These are phyloP conservation scores for Dothistroma septosporum DNA, from an alignment of 2,329 filamentous ascomycete genomes.

Conservation along the genomic window DNA sequence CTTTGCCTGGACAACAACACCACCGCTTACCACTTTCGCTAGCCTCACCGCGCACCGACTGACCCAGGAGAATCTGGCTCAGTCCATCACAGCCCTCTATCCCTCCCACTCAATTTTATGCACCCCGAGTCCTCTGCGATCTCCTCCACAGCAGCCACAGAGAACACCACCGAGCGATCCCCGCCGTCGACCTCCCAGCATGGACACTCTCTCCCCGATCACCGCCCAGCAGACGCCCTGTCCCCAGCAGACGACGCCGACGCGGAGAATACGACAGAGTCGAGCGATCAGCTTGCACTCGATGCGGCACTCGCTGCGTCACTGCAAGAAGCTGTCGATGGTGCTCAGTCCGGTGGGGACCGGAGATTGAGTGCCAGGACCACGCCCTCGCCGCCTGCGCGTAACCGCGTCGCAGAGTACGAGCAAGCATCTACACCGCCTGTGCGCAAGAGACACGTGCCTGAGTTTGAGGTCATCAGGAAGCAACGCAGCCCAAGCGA, in stretches of 20 bases:
- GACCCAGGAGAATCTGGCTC: constrained; percentile 53
- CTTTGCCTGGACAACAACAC: constrained; percentile 10
- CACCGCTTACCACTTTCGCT: constrained; percentile 10
- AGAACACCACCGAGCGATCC: constrained; percentile 38
- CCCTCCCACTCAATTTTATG: constrained; percentile 55
- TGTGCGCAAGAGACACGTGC: constrained; percentile 42
- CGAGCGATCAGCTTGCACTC: constrained; percentile 25
- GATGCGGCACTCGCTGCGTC: constrained; percentile 29
- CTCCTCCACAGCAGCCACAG: constrained; percentile 44
- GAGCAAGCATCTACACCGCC: constrained; percentile 44
- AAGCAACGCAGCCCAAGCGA: constrained; percentile 43
- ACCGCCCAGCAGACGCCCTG: constrained; percentile 45
- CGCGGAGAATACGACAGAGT: constrained; percentile 22
- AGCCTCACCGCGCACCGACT: constrained; percentile 39
- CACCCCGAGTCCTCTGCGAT: constrained; percentile 56
- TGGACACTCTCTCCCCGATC: constrained; percentile 48
- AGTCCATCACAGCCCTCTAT: constrained; percentile 44
- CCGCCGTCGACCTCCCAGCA: constrained; percentile 49
- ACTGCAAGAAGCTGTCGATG: constrained; percentile 19
- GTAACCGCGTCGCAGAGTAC: constrained; percentile 53
- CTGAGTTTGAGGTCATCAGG: constrained; percentile 52
- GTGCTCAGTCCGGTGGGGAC: constrained; percentile 8
- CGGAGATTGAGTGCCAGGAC: constrained; percentile 28
- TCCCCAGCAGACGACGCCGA: constrained; percentile 37
- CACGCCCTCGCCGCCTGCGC: constrained; percentile 39